Conservation (phyloP, 1,139 yeast species). For the Lodderomyces pseudojiufengensis region DNA sequence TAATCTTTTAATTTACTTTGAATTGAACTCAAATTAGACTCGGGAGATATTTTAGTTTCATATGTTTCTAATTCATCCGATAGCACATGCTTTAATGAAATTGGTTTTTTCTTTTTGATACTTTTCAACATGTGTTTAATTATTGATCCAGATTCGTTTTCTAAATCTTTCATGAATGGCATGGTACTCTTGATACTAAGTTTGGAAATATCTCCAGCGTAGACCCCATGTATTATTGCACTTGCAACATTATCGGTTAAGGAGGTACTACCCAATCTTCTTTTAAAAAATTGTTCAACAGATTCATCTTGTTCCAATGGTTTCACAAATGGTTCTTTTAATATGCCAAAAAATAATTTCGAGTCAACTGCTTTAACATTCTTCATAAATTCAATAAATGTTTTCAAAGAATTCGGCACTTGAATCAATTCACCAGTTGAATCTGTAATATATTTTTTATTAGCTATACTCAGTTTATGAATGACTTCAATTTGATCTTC, state of each 20-base stretch:
- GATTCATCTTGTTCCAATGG: constrained; percentile 55
- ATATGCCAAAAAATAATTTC: constrained; percentile 27
- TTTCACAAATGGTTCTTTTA: constrained; percentile 42
- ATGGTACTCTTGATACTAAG: constrained; percentile 64
- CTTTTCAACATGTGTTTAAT: constrained; percentile 29
- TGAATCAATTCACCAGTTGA: constrained; percentile 39
- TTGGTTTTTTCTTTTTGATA: constrained; percentile 11
- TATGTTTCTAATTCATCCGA: constrained; percentile 25
- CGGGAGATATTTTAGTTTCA: constrained; percentile 31
- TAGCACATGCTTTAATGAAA: constrained; percentile 9
- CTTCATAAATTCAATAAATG: constrained; percentile 38
- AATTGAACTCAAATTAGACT: constrained; percentile 33
- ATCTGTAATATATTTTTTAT: constrained; percentile 56
- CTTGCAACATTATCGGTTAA: constrained; percentile 66
- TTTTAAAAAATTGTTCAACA: constrained; percentile 58
- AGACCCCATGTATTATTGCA: constrained; percentile 85
- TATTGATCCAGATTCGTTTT: constrained; percentile 59
- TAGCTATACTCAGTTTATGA: constrained; percentile 48
- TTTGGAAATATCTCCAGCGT: constrained; percentile 75
- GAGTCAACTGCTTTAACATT: constrained; percentile 15
- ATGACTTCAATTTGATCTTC: constrained; percentile 48
- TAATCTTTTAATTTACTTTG: constrained; percentile 34
- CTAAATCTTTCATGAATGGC: constrained; percentile 51
- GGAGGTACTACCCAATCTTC: constrained; percentile 61
- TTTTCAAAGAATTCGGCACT: constrained; percentile 46